phyloP scores from a whole-genome alignment of 805 yeast genomes.

The Schwanniomyces occidentalis region DNA sequence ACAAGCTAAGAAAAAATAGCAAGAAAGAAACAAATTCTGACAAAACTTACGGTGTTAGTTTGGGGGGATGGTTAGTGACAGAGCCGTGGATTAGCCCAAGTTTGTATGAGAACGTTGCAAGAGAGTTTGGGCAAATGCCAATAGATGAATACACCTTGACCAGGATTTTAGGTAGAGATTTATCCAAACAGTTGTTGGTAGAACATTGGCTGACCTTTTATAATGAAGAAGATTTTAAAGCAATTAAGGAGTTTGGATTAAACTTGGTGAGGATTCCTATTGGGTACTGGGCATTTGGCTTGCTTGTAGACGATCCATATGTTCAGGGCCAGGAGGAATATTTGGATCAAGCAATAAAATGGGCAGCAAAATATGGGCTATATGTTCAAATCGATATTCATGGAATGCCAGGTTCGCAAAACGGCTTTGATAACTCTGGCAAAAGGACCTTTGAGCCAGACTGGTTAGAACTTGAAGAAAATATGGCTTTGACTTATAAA shows the following conservation, averaged over 20 bases:
- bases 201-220: slow-evolving; percentile 62
- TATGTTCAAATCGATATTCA: slow-evolving; percentile 78
- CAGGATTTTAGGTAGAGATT: slow-evolving; percentile 45
- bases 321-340: slow-evolving; percentile 68
- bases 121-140: slow-evolving; percentile 37
- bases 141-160: slow-evolving; percentile 63
- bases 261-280: slow-evolving; percentile 73
- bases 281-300: slow-evolving; percentile 80
- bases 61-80: slow-evolving; percentile 74
- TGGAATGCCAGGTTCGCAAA: slow-evolving; percentile 84
- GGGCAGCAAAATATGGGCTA: slow-evolving; percentile 63
- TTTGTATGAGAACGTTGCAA: slow-evolving; percentile 44
- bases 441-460: slow-evolving; percentile 35
- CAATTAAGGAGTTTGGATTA: slow-evolving; percentile 53
- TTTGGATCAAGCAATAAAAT: slow-evolving; percentile 62
- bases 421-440: slow-evolving; percentile 81
- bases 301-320: slow-evolving; percentile 55
- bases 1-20: neutral
- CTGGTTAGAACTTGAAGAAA: slow-evolving; percentile 14
- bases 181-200: slow-evolving; percentile 42
- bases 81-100: slow-evolving; percentile 75
- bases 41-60: slow-evolving; percentile 18
- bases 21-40: neutral
- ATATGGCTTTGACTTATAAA: slow-evolving; percentile 10
- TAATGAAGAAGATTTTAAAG: slow-evolving; percentile 56